Evolutionary conservation across 495 filamentous ascomycete genomes (phyloP).

Genomic region (Xanthoparmelia taractica): DNA sequence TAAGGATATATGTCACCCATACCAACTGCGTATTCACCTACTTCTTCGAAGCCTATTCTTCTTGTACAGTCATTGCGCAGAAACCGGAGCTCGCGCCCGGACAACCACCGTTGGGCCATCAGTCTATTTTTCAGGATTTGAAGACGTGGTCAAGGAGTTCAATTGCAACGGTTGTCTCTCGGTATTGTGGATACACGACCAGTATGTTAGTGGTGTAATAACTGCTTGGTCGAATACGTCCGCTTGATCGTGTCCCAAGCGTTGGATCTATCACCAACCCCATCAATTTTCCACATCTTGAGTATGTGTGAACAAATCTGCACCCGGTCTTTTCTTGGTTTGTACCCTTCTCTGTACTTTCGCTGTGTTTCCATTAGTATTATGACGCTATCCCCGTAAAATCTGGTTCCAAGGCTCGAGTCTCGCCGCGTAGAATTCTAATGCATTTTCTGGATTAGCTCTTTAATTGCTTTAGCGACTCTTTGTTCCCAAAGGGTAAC

Average conservation of each 20-base stretch:
- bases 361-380: not conserved
- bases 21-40: not conserved
- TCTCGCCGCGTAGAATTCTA: not conserved
- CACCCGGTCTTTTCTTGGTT: not conserved
- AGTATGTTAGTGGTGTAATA: not conserved
- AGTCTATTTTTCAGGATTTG: not conserved
- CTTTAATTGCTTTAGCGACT: not conserved
- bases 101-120: not conserved
- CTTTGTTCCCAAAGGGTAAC: not conserved
- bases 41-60: not conserved
- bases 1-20: not conserved
- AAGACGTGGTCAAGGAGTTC: not conserved
- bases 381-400: not conserved
- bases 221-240: not conserved
- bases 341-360: not conserved
- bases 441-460: not conserved
- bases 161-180: not conserved
- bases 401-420: not conserved
- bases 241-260: not conserved
- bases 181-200: not conserved
- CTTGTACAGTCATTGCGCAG: not conserved
- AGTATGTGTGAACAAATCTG: constrained; percentile 1
- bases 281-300: not conserved
- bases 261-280: not conserved
- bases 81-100: not conserved